phyloP scores from a whole-genome alignment of 306 rosid genomes.

The Pueraria montana region DNA sequence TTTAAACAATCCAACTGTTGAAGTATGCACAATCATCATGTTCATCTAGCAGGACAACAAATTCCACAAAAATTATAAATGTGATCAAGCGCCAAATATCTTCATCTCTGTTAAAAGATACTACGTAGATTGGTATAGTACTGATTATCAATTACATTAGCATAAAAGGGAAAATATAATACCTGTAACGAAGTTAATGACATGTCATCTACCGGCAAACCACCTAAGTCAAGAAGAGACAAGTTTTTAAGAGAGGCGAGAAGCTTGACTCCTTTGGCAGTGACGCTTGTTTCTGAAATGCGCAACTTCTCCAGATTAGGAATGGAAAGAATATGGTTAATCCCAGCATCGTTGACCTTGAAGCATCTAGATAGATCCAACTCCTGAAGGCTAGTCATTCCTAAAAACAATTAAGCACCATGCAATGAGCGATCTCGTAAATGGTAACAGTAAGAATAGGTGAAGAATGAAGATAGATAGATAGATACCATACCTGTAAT shows the following conservation, averaged over 20 bases:
- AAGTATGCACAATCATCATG: neutral
- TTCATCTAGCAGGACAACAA: neutral
- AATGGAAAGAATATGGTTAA: slow-evolving; percentile 73
- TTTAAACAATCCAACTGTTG: neutral
- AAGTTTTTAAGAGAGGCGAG: slow-evolving; percentile 70
- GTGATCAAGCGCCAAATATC: neutral
- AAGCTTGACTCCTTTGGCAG: slow-evolving; percentile 72
- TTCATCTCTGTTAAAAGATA: slow-evolving; percentile 5
- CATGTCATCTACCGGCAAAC: slow-evolving; percentile 81
- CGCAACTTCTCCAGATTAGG: slow-evolving; percentile 69
- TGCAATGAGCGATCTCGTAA: neutral
- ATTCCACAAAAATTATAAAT: neutral
- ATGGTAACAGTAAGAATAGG: neutral
- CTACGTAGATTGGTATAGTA: neutral
- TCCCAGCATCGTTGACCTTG: slow-evolving; percentile 79
- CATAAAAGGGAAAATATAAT: too few species aligned
- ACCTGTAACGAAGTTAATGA: slow-evolving; percentile 77
- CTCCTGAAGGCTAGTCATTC: slow-evolving; percentile 72
- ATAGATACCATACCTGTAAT: slow-evolving; percentile 59
- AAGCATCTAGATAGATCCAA: slow-evolving; percentile 82
- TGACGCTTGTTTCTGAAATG: slow-evolving; percentile 76
- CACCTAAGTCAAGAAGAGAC: slow-evolving; percentile 86
- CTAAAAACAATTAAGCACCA: slow-evolving; percentile 53
- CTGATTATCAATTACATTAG: neutral
- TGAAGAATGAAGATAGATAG: neutral